Conservation (phyloP, 257 asterid genomes). For the Solanum medicagineum region DNA sequence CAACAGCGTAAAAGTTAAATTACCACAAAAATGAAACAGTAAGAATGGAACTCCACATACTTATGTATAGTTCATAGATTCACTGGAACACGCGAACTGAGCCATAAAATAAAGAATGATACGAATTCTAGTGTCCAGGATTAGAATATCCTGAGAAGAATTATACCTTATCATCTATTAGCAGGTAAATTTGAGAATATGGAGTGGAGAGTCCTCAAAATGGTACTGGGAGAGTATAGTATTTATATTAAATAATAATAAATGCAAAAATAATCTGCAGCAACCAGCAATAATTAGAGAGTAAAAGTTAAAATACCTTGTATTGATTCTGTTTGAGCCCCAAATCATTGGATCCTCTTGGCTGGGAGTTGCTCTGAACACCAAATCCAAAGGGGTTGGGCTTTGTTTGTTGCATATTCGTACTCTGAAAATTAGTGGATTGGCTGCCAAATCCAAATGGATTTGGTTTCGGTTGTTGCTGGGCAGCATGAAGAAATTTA, state of each 20-base stretch:
- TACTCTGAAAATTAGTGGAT: constrained; percentile 24
- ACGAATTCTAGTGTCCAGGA: neutral
- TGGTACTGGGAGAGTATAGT: neutral
- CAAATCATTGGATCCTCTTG: constrained; percentile 35
- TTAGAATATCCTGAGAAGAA: neutral
- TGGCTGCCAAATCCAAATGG: constrained; percentile 69
- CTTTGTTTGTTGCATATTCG: constrained; percentile 38
- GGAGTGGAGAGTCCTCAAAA: neutral
- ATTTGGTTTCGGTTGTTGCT: constrained; percentile 44
- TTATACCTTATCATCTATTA: neutral
- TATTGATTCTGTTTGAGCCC: constrained; percentile 48
- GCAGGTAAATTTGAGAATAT: neutral
- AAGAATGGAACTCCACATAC: neutral
- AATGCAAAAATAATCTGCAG: neutral
- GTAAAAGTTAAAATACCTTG: constrained; percentile 43
- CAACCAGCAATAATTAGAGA: neutral
- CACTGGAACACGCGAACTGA: neutral
- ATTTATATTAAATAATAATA: neutral
- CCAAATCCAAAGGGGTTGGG: constrained; percentile 82
- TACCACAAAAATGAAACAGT: neutral
- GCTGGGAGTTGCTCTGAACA: constrained; percentile 40
- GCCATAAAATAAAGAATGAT: neutral
- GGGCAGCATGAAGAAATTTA: constrained; percentile 53
- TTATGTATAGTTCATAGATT: neutral
- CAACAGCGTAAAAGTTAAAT: neutral